A percentile compares a stretch with the other conserved stretches of the same genome.
Conservation (phyloP, 1,139 yeast genomes). For the Candida pseudocylindracea region DNA sequence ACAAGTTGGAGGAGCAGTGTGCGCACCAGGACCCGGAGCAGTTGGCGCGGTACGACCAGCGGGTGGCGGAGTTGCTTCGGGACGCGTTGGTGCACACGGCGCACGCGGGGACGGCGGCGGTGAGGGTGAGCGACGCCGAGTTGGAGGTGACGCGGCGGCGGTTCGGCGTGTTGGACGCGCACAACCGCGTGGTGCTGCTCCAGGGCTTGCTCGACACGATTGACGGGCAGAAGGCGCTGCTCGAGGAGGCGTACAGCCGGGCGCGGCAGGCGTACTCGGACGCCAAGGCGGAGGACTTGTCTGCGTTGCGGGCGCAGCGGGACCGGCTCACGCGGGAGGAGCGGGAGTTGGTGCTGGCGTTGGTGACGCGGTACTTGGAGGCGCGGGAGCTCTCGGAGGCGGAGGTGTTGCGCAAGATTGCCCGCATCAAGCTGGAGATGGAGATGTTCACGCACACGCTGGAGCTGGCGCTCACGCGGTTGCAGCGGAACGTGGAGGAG, state of each 20-base stretch:
- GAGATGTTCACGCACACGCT: conserved; percentile 17
- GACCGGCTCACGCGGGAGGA: conserved; percentile 20
- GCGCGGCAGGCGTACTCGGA: conserved; percentile 20
- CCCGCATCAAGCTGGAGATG: conserved; percentile 15
- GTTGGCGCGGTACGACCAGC: too few species aligned
- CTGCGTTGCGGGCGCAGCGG: conserved; percentile 10
- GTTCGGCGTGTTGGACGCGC: conserved; percentile 9
- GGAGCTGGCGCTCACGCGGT: conserved; percentile 12
- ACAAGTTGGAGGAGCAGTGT: too few species aligned
- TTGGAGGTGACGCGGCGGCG: conserved; percentile 7
- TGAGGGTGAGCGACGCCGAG: conserved; percentile 6
- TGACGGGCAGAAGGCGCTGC: conserved; percentile 9
- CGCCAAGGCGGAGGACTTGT: conserved; percentile 15
- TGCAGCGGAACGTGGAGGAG: conserved; percentile 11
- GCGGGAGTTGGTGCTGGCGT: conserved; percentile 15
- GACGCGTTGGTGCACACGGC: conserved; percentile 8
- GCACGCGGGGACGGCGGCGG: conserved; percentile 4
- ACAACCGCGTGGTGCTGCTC: conserved; percentile 13
- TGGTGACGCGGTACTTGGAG: conserved; percentile 21
- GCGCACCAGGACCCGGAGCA: too few species aligned
- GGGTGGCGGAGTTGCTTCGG: conserved; percentile 6
- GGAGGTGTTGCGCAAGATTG: conserved; percentile 11
- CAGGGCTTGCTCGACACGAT: conserved; percentile 12
- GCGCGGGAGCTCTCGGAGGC: conserved; percentile 18
- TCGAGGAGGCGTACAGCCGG: conserved; percentile 11